These are phyloP conservation scores for Tuber brumale DNA, from an alignment of 495 filamentous ascomycete species.

Conservation along the genomic window DNA sequence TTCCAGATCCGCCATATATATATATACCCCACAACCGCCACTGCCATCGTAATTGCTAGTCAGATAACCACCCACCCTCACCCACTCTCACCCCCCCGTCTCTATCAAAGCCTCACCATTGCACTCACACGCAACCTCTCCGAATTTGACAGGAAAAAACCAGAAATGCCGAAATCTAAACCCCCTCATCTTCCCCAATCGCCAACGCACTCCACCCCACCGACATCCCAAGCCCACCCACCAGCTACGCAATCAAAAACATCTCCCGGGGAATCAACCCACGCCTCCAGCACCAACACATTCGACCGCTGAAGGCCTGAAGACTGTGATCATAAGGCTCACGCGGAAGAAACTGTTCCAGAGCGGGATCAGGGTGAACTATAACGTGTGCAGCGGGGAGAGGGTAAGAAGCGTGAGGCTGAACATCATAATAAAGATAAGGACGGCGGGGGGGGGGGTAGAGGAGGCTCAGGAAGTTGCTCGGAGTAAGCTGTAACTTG, in stretches of 20 bases:
- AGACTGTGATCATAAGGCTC: neutral
- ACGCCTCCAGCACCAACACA: neutral
- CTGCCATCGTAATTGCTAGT: too few relatives aligned
- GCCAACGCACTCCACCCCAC: neutral
- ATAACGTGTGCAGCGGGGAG: neutral
- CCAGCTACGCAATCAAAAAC: neutral
- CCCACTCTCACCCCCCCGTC: neutral
- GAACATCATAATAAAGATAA: neutral
- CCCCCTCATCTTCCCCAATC: neutral
- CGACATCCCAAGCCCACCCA: neutral
- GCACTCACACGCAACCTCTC: neutral
- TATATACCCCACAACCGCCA: neutral
- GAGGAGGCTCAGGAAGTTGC: too few relatives aligned
- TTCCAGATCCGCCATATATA: neutral
- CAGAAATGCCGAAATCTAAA: neutral
- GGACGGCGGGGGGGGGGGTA: neutral
- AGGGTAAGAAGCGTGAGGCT: neutral
- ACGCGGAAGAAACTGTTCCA: neutral
- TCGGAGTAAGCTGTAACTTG: neutral
- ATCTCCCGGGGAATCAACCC: neutral
- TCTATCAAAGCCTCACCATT: neutral
- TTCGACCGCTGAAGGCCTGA: neutral
- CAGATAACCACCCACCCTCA: neutral
- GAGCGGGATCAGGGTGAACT: constrained; percentile 8
- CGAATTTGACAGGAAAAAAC: neutral